Evolutionary conservation across 1,284 basidiomycete genomes (phyloP).

Genomic region (Polyporus tsugae): DNA sequence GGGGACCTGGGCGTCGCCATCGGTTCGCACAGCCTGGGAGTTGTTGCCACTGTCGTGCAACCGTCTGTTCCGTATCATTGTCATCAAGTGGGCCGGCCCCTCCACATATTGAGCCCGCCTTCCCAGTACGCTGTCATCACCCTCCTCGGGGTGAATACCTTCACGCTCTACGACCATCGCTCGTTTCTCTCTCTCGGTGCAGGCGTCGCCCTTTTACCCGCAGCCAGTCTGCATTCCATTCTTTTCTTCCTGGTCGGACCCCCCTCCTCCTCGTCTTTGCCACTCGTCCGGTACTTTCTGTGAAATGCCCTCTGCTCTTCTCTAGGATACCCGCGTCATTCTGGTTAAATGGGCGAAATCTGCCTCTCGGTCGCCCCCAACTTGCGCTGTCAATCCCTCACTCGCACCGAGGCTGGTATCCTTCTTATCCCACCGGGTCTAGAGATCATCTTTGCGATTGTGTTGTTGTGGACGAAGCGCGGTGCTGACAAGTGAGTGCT

Average conservation of each 20-base stretch:
- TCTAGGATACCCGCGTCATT: conserved; percentile 28
- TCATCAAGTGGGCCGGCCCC: conserved; percentile 17
- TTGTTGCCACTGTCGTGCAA: conserved; percentile 31
- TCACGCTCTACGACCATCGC: conserved; percentile 22
- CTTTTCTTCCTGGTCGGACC: conserved; percentile 37
- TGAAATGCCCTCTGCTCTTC: conserved; percentile 36
- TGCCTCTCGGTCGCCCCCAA: conserved; percentile 76
- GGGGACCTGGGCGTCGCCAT: conserved; percentile 25
- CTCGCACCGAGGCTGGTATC: conserved; percentile 53
- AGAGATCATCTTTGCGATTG: conserved; percentile 65
- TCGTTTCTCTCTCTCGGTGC: conserved; percentile 35
- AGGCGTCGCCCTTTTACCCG: conserved; percentile 38
- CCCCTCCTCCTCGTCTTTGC: conserved; percentile 22
- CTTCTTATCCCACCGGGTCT: conserved; percentile 70
- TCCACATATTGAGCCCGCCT: conserved; percentile 18
- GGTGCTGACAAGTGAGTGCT: conserved; percentile 62
- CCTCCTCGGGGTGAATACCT: conserved; percentile 8
- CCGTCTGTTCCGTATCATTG: conserved; percentile 29
- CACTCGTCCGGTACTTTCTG: conserved; percentile 29
- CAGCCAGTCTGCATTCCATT: conserved; percentile 50
- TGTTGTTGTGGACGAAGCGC: conserved; percentile 59
- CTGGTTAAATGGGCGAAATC: conserved; percentile 51
- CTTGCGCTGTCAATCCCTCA: conserved; percentile 71
- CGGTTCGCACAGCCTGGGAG: conserved; percentile 25
- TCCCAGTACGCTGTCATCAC: conserved; percentile 8